phyloP scores from a whole-genome alignment of 1,284 basidiomycete genomes.

The Apiotrichum laibachii region DNA sequence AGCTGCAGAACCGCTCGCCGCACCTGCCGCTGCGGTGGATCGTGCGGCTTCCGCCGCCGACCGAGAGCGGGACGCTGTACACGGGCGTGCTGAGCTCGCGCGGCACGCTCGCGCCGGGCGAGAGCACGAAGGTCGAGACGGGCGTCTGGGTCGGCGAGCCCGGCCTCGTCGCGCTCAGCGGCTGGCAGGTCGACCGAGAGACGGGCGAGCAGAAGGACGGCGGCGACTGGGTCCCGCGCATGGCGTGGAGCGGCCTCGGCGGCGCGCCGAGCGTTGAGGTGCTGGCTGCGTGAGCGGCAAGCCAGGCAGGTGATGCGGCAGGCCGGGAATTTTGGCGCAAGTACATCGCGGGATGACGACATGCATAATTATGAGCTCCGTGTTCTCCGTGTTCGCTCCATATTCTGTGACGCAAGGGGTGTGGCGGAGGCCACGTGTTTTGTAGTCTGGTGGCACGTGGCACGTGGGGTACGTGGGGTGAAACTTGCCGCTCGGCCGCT shows the following conservation, averaged over 20 bases:
- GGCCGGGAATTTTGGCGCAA: not conserved
- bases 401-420: too few species aligned
- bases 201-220: slow-evolving; percentile 7
- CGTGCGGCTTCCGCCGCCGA: slow-evolving; percentile 27
- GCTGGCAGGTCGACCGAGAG: slow-evolving; percentile 32
- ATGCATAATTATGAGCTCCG: not conserved
- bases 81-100: slow-evolving; percentile 27
- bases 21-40: slow-evolving; percentile 31
- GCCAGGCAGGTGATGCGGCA: too few species aligned
- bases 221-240: slow-evolving; percentile 4
- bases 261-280: slow-evolving; percentile 2
- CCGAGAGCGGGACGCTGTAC: slow-evolving; percentile 15
- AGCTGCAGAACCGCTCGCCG: slow-evolving; percentile 60
- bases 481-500: too few species aligned
- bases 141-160: slow-evolving; percentile 31
- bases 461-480: too few species aligned
- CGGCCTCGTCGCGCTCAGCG: slow-evolving; percentile 28
- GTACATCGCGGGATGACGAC: not conserved
- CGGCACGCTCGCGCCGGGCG: slow-evolving; percentile 28
- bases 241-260: slow-evolving; percentile 7
- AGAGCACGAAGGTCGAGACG: slow-evolving; percentile 9
- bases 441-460: too few species aligned
- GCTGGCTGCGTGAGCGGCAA: slow-evolving; percentile 1
- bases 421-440: too few species aligned
- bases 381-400: too few species aligned